Evolutionary conservation across 805 yeast genomes (phyloP).

Genomic region (Nakazawaea holstii): DNA sequence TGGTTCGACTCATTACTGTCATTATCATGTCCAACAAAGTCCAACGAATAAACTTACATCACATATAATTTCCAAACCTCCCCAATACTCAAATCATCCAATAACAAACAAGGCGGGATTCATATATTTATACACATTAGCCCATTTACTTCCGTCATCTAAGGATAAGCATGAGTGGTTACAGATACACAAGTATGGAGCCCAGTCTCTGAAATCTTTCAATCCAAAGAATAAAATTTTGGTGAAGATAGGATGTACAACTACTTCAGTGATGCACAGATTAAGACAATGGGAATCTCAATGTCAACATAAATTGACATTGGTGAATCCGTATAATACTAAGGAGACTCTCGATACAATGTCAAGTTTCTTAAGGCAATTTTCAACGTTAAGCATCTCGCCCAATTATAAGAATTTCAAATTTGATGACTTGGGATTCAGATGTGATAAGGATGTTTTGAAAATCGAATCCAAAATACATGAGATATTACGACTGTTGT

Average conservation of each 20-base stretch:
- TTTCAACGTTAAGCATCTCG: conserved; percentile 11
- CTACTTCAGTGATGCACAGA: conserved; percentile 35
- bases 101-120: conserved; percentile 27
- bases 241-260: conserved; percentile 51
- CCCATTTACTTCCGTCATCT: conserved; percentile 26
- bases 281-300: conserved; percentile 47
- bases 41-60: not conserved
- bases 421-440: conserved; percentile 29
- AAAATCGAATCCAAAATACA: conserved; percentile 40
- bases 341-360: conserved; percentile 15
- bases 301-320: conserved; percentile 40
- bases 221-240: conserved; percentile 33
- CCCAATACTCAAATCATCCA: not conserved
- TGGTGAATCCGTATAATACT: conserved; percentile 28
- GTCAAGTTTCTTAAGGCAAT: conserved; percentile 10
- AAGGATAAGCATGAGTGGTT: conserved; percentile 31
- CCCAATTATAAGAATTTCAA: conserved; percentile 17
- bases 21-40: conserved; percentile 24
- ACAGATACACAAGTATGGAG: conserved; percentile 29
- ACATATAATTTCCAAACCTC: not conserved
- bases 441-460: conserved; percentile 24
- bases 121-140: conserved; percentile 46
- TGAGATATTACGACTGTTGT: conserved; percentile 26
- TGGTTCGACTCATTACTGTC: conserved; percentile 25
- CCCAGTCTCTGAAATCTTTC: conserved; percentile 27